phyloP scores from a whole-genome alignment of 176 grass and related monocot species.

The Rhynchospora breviuscula region DNA sequence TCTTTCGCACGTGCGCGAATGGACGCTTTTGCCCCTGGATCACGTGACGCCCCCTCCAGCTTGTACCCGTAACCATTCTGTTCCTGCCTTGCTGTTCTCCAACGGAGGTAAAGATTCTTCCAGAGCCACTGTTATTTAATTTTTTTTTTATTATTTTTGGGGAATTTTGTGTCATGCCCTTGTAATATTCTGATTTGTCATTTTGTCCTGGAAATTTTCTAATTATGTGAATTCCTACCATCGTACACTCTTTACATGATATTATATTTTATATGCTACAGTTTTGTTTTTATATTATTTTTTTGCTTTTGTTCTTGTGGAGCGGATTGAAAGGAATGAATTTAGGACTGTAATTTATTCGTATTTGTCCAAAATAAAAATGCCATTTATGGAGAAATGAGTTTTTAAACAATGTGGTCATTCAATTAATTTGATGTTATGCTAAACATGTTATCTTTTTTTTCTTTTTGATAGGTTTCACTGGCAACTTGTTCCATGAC shows the following conservation, averaged over 20 bases:
- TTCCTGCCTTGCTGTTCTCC: slow-evolving; percentile 77
- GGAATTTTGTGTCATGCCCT: slow-evolving; percentile 1
- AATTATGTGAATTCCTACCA: not conserved
- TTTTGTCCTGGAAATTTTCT: not conserved
- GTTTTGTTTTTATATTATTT: not conserved
- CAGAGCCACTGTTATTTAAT: not conserved
- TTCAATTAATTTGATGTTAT: not conserved
- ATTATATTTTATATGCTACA: not conserved
- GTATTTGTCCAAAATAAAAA: no score
- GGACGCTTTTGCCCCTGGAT: slow-evolving; percentile 51
- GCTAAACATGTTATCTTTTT: not conserved
- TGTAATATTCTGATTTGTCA: not conserved
- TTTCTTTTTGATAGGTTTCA: slow-evolving; percentile 33
- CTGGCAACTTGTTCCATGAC: slow-evolving; percentile 86
- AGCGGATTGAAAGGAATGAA: not conserved
- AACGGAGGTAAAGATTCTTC: slow-evolving; percentile 38
- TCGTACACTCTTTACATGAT: no score
- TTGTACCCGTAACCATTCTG: slow-evolving; percentile 60
- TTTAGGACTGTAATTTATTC: no score
- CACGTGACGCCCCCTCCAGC: slow-evolving; percentile 31
- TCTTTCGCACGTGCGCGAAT: slow-evolving; percentile 60
- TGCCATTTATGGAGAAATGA: no score
- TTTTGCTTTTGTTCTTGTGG: not conserved
- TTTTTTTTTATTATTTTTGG: not conserved
- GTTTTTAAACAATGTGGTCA: not conserved